These are phyloP conservation scores for Umbelopsis ramanniana DNA, from an alignment of 192 early-diverging fungal genomes.

Conservation along the genomic window DNA sequence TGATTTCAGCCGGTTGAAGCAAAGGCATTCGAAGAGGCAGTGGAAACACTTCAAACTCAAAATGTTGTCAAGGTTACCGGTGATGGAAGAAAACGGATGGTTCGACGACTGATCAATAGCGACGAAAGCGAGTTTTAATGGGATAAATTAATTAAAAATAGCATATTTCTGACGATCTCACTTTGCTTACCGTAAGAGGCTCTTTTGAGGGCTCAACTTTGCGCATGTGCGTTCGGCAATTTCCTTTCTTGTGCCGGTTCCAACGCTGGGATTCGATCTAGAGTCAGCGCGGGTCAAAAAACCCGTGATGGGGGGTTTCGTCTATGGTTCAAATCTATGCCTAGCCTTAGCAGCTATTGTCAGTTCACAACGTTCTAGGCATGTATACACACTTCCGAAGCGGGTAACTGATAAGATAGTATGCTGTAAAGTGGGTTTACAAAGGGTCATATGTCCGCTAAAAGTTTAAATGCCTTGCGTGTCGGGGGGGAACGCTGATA, in stretches of 20 bases:
- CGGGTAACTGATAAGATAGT: slow-evolving; percentile 22
- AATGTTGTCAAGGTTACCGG: slow-evolving; percentile 45
- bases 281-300: too few relatives aligned
- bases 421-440: background rate
- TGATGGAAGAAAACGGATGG: slow-evolving; percentile 41
- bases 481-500: background rate
- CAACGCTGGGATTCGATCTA: too few relatives aligned
- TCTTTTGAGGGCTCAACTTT: background rate
- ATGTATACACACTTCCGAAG: slow-evolving; percentile 7
- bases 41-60: slow-evolving; percentile 59
- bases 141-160: slow-evolving; percentile 4
- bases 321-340: background rate
- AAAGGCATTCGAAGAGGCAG: slow-evolving; percentile 59
- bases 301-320: background rate
- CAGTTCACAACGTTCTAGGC: background rate
- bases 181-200: background rate
- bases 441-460: slow-evolving; percentile 19
- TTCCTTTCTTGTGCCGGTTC: background rate
- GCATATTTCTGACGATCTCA: too few relatives aligned
- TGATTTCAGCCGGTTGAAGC: slow-evolving; percentile 46
- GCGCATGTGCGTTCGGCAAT: slow-evolving; percentile 6
- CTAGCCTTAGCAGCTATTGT: background rate
- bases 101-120: slow-evolving; percentile 34
- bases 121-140: slow-evolving; percentile 10
- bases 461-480: background rate